These are phyloP conservation scores for Fusarium luffae DNA, from an alignment of 2,329 filamentous ascomycete species.

Conservation along the genomic window DNA sequence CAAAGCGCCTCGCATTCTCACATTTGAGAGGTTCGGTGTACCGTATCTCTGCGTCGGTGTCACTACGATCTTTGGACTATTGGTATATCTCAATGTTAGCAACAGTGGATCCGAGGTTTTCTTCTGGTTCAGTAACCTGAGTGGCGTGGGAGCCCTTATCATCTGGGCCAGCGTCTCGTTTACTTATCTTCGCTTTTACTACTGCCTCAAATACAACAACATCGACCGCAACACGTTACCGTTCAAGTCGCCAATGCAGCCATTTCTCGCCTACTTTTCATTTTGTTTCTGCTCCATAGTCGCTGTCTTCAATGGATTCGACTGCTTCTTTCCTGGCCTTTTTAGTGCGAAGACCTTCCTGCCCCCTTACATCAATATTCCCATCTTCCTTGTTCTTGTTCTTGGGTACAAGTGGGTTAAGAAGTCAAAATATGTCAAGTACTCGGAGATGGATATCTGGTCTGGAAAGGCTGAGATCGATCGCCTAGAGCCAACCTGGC, in stretches of 20 bases:
- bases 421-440: conserved; percentile 21
- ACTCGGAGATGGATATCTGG: conserved; percentile 31
- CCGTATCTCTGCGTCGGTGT: conserved; percentile 24
- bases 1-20: conserved; percentile 59
- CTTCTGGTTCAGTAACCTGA: conserved; percentile 30
- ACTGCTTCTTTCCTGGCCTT: conserved; percentile 73
- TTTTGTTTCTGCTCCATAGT: conserved; percentile 70
- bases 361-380: conserved; percentile 71
- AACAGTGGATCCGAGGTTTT: conserved; percentile 30
- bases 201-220: conserved; percentile 63
- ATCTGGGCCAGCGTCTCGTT: conserved; percentile 66
- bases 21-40: conserved; percentile 21
- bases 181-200: conserved; percentile 33
- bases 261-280: conserved; percentile 72
- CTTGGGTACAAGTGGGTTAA: conserved; percentile 63
- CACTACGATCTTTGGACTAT: conserved; percentile 3
- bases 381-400: conserved; percentile 67
- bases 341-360: conserved; percentile 73
- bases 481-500: conserved; percentile 62
- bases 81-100: conserved; percentile 42
- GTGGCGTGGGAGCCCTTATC: conserved; percentile 19
- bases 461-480: conserved; percentile 50
- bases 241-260: conserved; percentile 64
- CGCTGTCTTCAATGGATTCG: conserved; percentile 79
- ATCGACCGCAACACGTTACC: conserved; percentile 59